Evolutionary conservation across 805 yeast genomes (phyloP), one percentile per base, ranked within the genome.

Genomic region (Ogataea allantospora): DNA sequence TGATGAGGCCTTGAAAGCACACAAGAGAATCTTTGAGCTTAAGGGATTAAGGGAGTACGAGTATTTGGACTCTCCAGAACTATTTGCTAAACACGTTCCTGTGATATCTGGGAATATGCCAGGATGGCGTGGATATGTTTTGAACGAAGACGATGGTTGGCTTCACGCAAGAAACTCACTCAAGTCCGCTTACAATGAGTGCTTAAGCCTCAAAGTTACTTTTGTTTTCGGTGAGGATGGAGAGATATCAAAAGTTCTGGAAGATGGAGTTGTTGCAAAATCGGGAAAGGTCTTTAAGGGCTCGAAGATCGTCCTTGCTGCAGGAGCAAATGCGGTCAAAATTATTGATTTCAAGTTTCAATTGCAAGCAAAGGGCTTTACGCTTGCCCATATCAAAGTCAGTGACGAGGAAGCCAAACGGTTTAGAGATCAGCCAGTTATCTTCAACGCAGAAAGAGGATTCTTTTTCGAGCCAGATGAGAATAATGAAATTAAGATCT

Each of bases 381-480:
- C 60, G 37, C 58, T 63, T 3, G 53, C 64, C 4, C 73, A 68
- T 42, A 58, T 70, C 7, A 53, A 60, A 26, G 47, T 70, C 12
- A 57, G 62, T 1, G 54, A 53, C 10, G 53, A 54, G 25, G 73
- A 70, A 40, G 65, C 50, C 36, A 48, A 46, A 19, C 53, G 46
- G 16, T 66, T 56, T 35, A 60, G 60, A 42, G 45, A 51, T 29
- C 55, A 67, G 8, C 76, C 75, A 6, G 58, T 71, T 10, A 60
- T 71, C 13, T 68, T 68, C 53, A 61, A 66, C 43, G 54, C 68
- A 0, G 69, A 64, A 23, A 35, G 46, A 27, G 75, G 76, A 1
- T 70, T 68, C 40, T 68, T 66, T 50, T 71, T 71, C 53, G 73
- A 73, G 7, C 75, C 76, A 10, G 73, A 70, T 43, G 59, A 57